Evolutionary conservation across 2,329 filamentous ascomycete species (phyloP).

Genomic region (Myriosclerotinia duriaeana): DNA sequence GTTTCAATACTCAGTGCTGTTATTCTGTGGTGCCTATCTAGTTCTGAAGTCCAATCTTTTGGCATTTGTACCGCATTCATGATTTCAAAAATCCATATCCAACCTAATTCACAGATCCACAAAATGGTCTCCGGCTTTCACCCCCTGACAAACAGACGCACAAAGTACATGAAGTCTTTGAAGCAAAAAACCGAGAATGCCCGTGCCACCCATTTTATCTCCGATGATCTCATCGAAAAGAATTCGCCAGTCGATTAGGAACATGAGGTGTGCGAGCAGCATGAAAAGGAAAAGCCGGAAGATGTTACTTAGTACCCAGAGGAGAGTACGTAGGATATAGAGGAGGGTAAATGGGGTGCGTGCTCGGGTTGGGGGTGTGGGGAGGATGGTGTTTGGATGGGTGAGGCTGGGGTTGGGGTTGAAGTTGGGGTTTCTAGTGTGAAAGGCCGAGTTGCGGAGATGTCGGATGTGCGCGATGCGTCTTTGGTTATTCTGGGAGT

Average conservation of each 20-base stretch:
- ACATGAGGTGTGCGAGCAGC: background rate
- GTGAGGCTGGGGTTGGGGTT: background rate
- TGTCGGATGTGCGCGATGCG: no score
- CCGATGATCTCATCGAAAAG: background rate
- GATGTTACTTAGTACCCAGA: no score
- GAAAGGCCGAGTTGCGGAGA: no score
- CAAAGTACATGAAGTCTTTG: background rate
- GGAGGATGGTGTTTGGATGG: background rate
- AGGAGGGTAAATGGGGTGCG: no score
- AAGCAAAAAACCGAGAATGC: background rate
- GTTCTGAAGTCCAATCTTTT: background rate
- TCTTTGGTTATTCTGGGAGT: no score
- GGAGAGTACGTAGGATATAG: no score
- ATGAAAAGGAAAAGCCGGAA: background rate
- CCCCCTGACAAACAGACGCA: background rate
- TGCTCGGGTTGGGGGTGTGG: no score
- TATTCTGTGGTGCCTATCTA: background rate
- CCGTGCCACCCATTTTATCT: background rate
- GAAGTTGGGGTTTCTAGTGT: no score
- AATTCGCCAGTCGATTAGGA: background rate
- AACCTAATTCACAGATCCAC: background rate
- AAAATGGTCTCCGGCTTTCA: no score
- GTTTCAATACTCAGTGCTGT: background rate
- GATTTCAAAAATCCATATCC: no score
- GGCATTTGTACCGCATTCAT: background rate